Evolutionary conservation across 352 stramenopile species (phyloP).

Genomic region (Globisporangium perplexum): DNA sequence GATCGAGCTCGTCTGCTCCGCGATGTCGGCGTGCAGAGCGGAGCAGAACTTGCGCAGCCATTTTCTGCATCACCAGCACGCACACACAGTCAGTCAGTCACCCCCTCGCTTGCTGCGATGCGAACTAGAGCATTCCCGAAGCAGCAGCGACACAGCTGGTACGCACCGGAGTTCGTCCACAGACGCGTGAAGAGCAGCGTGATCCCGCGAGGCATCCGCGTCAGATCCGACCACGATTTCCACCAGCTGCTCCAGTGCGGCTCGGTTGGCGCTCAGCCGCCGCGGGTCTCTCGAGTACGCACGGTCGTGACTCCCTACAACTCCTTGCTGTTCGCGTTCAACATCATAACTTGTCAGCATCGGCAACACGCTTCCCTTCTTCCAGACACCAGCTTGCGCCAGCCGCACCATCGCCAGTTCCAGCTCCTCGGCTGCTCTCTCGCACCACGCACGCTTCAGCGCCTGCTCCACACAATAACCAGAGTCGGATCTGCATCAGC

Average conservation of each 20-base stretch:
- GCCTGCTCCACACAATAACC: background rate
- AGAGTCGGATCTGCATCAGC: background rate
- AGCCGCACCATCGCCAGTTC: conserved; percentile 8
- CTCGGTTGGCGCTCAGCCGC: conserved; percentile 2
- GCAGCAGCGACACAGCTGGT: too few relatives aligned
- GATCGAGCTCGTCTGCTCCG: conserved; percentile 1
- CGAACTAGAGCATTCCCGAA: too few relatives aligned
- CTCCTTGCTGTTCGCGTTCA: background rate
- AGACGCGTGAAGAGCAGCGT: background rate
- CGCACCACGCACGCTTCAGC: conserved; percentile 7
- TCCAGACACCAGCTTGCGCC: background rate
- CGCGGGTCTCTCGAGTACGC: background rate
- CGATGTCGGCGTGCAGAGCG: conserved; percentile 4
- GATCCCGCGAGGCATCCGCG: background rate
- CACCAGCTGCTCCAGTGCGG: conserved; percentile 7
- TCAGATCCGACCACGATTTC: conserved; percentile 4
- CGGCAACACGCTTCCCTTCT: background rate
- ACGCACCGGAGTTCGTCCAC: conserved; percentile 10
- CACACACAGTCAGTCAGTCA: background rate
- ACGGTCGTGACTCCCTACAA: background rate
- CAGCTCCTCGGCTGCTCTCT: conserved; percentile 9
- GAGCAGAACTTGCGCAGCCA: conserved; percentile 3
- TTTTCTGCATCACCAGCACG: conserved; percentile 1
- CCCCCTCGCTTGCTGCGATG: background rate
- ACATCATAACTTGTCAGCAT: background rate